Conservation (phyloP, 257 asterid genomes). For the Primulina eburnea region DNA sequence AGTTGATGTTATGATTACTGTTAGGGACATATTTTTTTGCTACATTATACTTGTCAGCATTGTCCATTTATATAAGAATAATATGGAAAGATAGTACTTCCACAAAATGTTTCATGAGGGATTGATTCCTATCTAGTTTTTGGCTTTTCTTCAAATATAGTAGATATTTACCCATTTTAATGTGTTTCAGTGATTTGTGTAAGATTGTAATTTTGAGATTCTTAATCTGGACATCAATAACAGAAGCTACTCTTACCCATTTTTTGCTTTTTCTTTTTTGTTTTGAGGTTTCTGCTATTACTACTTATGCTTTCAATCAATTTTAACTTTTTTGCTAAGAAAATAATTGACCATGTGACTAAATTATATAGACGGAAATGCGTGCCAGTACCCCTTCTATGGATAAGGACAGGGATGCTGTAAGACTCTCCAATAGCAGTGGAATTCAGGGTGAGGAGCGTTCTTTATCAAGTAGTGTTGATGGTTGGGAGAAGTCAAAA, state of each 20-base stretch:
- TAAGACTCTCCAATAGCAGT: conserved; percentile 54
- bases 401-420: conserved; percentile 69
- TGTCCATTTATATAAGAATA: not conserved
- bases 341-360: conserved; percentile 31
- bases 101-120: conserved; percentile 13
- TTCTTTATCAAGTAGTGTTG: conserved; percentile 50
- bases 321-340: conserved; percentile 23
- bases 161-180: conserved; percentile 12
- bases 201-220: conserved; percentile 17
- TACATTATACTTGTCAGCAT: not conserved
- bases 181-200: conserved; percentile 21
- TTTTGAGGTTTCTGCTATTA: not conserved
- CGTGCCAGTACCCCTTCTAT: conserved; percentile 51
- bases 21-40: not conserved
- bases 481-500: conserved; percentile 91
- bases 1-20: not conserved
- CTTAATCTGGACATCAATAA: conserved; percentile 13
- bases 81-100: conserved; percentile 1
- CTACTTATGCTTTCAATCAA: not conserved
- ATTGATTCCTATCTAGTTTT: conserved; percentile 18
- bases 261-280: not conserved
- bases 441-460: conserved; percentile 64
- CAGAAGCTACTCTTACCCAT: not conserved
- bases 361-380: conserved; percentile 52
- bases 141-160: conserved; percentile 17